phyloP scores from a whole-genome alignment of 1,284 basidiomycete genomes.

The Naganishia cerealis region DNA sequence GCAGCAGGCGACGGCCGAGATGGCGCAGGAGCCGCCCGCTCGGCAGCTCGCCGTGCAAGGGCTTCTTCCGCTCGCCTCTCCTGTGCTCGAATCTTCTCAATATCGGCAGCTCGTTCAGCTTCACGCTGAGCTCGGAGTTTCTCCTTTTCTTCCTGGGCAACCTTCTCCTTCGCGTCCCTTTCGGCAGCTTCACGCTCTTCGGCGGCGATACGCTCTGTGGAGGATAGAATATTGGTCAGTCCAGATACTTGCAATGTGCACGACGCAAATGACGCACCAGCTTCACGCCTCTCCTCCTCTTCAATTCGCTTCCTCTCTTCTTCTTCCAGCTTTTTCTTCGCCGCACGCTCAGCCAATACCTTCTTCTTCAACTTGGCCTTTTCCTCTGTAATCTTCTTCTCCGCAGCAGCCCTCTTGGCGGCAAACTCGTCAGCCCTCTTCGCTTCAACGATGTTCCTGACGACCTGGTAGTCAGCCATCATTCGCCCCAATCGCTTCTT shows the following conservation, averaged over 20 bases:
- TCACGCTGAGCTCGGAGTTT: conserved; percentile 59
- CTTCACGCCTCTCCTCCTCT: conserved; percentile 58
- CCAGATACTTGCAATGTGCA: too few relatives aligned
- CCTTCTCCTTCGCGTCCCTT: conserved; percentile 57
- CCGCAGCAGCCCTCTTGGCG: conserved; percentile 63
- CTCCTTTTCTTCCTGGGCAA: conserved; percentile 41
- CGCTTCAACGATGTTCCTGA: conserved; percentile 63
- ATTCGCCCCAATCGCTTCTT: conserved; percentile 78
- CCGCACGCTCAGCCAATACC: conserved; percentile 55
- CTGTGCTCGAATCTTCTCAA: conserved; percentile 64
- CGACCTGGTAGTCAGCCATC: conserved; percentile 69
- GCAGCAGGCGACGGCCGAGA: conserved; percentile 19
- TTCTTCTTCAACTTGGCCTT: conserved; percentile 70
- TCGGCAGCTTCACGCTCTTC: conserved; percentile 60
- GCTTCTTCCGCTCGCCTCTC: conserved; percentile 79
- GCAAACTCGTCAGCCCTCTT: conserved; percentile 73
- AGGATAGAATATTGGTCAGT: conserved; percentile 27
- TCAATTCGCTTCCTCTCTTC: conserved; percentile 56
- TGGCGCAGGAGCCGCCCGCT: conserved; percentile 45
- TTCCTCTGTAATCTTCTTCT: conserved; percentile 77
- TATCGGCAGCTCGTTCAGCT: conserved; percentile 64
- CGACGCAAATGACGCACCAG: conserved; percentile 41
- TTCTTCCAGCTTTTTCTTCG: conserved; percentile 64
- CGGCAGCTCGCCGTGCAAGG: conserved; percentile 57
- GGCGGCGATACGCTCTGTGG: conserved; percentile 60